Base-by-base conservation (phyloP, 345 rosid genomes). In the Odontarrhena argentea region DNA sequence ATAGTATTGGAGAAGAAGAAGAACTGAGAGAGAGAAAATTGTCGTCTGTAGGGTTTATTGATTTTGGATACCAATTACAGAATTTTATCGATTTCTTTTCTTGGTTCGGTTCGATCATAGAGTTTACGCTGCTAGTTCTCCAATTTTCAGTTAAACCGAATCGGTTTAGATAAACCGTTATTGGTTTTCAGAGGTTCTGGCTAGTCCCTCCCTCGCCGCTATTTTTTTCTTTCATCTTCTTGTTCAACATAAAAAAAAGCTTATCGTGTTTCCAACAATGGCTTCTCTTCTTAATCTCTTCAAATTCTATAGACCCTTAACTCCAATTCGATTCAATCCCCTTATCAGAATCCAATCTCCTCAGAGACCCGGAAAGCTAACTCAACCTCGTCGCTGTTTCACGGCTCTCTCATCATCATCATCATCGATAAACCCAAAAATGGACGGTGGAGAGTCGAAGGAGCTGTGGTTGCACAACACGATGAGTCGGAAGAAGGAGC, bases 401-500 rank as follows among this genome's bases (percentile, higher is more conserved):
- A 55, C 66, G 15, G 67, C 84, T 42, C 68, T 73, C 6, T 70
- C 72, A 49, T 68, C 86, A 18, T 73, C 83, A 12, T 30, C 57
- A 9, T 50, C 55, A 8, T 41, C 71, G 32, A 47, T 60, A 47
- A 54, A 55, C 58, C 63, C 41, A 42, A 25, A 13, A 72, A 42
- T 43, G 61, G 43, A 40, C 28, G 73, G 76, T 4, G 63, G 38
- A 44, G 73, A 59, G 10, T 45, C 67, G 0, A 70, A 56, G 62
- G 89, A 86, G 74, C 83, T 89, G 9, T 87, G 92, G 91, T 70
- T 91, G 13, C 77, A 81, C 83, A 94, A 94, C 67, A 88, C 99
- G 6, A 91, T 91, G 99, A 88, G 77, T 46, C 67, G 87, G 61
- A 83, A 78, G 73, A 94, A 79, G 54, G 96, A 88, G 81, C 11